A percentile compares a stretch with the other conserved stretches of the same genome.
phyloP scores from a whole-genome alignment of 2,329 filamentous ascomycete species.

The Pyricularia sp. region DNA sequence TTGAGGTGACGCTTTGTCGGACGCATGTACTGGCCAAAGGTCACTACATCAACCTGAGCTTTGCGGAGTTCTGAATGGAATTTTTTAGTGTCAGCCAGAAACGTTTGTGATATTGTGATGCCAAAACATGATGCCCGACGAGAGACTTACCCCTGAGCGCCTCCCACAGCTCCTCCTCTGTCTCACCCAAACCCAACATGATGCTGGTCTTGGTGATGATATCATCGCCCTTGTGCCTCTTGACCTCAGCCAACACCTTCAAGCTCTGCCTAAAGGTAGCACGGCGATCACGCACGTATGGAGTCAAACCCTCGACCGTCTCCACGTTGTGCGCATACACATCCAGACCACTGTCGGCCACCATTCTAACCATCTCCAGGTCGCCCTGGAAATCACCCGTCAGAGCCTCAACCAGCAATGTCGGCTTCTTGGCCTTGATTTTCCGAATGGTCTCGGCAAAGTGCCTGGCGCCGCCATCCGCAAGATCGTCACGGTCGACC shows the following conservation, averaged over 20 bases:
- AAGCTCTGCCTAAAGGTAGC: conserved; percentile 83
- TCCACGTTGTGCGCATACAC: conserved; percentile 97
- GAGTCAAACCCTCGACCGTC: conserved; percentile 82
- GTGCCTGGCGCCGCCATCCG: conserved; percentile 77
- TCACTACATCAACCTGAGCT: conserved; percentile 81
- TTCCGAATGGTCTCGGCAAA: conserved; percentile 88
- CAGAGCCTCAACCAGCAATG: conserved; percentile 67
- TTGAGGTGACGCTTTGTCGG: conserved; percentile 97
- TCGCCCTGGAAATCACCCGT: conserved; percentile 83
- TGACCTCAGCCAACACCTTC: conserved; percentile 66
- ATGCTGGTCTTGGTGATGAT: conserved; percentile 98
- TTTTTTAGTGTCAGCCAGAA: conserved; percentile 1
- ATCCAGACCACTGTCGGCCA: conserved; percentile 79
- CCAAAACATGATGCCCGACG: neutral
- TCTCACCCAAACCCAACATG: conserved; percentile 92
- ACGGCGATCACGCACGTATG: conserved; percentile 76
- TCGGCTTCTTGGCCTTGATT: conserved; percentile 75
- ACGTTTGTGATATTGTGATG: neutral
- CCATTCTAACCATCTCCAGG: conserved; percentile 70
- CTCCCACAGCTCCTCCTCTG: conserved; percentile 71
- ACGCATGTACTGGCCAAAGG: conserved; percentile 99
- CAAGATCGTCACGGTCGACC: conserved; percentile 86
- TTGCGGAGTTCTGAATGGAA: conserved; percentile 53
- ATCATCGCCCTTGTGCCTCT: conserved; percentile 53
- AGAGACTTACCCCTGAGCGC: conserved; percentile 49